phyloP scores from a whole-genome alignment of 345 rosid genomes.

The Psidium friedrichsthalianum region DNA sequence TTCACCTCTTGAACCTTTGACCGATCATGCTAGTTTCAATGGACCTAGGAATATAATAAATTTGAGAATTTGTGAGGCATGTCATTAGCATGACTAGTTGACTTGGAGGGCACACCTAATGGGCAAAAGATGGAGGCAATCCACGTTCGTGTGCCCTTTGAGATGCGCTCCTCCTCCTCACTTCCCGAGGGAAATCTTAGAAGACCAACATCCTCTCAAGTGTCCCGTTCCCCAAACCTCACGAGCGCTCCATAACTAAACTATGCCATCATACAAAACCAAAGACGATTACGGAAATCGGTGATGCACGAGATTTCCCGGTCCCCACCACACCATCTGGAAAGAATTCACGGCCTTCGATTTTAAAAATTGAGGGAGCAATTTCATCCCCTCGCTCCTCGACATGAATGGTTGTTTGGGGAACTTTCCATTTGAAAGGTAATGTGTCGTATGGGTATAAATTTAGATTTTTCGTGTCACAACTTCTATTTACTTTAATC shows the following conservation, averaged over 20 bases:
- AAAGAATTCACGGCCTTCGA: not conserved
- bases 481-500: not conserved
- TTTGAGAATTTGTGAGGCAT: not conserved
- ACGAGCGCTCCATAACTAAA: conserved; percentile 17
- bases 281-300: not conserved
- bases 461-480: too few relatives aligned
- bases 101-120: not conserved
- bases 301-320: not conserved
- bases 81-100: not conserved
- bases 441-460: too few relatives aligned
- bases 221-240: conserved; percentile 58
- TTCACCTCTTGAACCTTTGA: not conserved
- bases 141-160: not conserved
- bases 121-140: not conserved
- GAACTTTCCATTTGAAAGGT: too few relatives aligned
- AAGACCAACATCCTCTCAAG: conserved; percentile 49
- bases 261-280: not conserved
- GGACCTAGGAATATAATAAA: not conserved
- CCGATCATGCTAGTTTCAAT: not conserved
- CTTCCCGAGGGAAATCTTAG: conserved; percentile 25
- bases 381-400: not conserved
- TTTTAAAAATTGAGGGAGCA: not conserved
- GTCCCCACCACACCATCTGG: not conserved
- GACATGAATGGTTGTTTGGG: not conserved
- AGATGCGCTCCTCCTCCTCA: not conserved